phyloP scores from a whole-genome alignment of 2,329 filamentous ascomycete species.

The Fusarium brevicatenulatum region DNA sequence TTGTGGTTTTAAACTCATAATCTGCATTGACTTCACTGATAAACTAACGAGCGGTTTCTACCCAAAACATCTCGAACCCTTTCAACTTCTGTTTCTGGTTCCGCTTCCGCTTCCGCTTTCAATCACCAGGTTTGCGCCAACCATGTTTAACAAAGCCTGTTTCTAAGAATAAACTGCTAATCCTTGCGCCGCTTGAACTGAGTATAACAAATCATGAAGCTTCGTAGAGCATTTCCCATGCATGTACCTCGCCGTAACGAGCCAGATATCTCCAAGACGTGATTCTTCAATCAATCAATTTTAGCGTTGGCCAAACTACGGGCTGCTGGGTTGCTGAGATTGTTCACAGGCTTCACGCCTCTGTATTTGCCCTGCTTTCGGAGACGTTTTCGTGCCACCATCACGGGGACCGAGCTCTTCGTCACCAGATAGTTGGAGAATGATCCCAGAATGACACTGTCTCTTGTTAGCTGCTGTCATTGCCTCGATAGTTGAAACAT shows the following conservation, averaged over 20 bases:
- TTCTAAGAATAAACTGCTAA: slow-evolving; percentile 1
- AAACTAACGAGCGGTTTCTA: slow-evolving; percentile 18
- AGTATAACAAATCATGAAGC: slow-evolving; percentile 24
- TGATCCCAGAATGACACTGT: slow-evolving; percentile 89
- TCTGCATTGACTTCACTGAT: background rate
- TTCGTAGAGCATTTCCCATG: slow-evolving; percentile 15
- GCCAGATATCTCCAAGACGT: background rate
- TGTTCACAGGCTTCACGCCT: slow-evolving; percentile 81
- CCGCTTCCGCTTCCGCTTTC: slow-evolving; percentile 2
- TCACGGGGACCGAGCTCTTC: slow-evolving; percentile 95
- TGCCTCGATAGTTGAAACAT: background rate
- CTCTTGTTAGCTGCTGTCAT: slow-evolving; percentile 45
- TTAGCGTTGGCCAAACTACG: slow-evolving; percentile 76
- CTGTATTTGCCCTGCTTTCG: slow-evolving; percentile 87
- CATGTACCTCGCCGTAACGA: background rate
- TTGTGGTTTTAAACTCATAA: background rate
- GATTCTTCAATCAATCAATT: slow-evolving; percentile 66
- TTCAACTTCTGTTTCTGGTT: background rate
- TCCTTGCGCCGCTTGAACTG: slow-evolving; percentile 11
- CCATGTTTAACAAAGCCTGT: background rate
- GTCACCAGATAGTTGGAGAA: slow-evolving; percentile 98
- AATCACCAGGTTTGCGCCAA: background rate
- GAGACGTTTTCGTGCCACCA: slow-evolving; percentile 93
- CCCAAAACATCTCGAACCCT: background rate
- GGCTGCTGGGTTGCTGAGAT: slow-evolving; percentile 75